Base-by-base conservation (phyloP, 2,329 filamentous ascomycete genomes). In the Fusarium piperis region DNA sequence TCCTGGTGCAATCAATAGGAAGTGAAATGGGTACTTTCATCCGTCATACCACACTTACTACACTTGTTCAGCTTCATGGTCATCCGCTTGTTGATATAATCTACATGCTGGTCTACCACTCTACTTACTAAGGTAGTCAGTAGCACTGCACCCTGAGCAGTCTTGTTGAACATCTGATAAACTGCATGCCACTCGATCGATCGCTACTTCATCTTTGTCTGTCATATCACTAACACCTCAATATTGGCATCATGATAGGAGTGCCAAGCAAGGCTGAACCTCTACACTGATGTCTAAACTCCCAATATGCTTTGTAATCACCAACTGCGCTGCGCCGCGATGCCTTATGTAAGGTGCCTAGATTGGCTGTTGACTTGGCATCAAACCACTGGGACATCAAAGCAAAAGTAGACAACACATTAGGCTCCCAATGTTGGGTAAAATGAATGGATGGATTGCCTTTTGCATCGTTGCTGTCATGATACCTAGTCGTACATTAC, bases 301-400 rank as follows among this genome's bases (percentile, higher is more conserved):
- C 26, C 16, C 20, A 32, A 28, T 16, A 6, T 44, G 51, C 57
- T 70, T 67, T 64, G 59, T 64, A 39, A 67, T 72, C 64, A 28
- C 52, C 15, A 12, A 16, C 26, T 26, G 36, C 16, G 26, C 44
- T 16, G 26, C 44, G 16, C 12, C 13, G 20, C 20, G 39, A 44
- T 26, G 23, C 41, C 41, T 28, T 46, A 46, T 26, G 23, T 46
- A 46, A 46, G 41, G 23, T 10, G 9, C 38, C 28, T 15, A 33
- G 55, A 41, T 18, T 46, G 11, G 39, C 39, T 23, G 39, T 44
- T 52, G 39, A 65, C 44, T 35, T 69, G 62, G 51, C 51, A 53
- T 52, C 67, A 58, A 70, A 32, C 41, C 13, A 38, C 38, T 36
- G 33, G 52, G 23, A 56, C 16, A 35, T 32, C 20, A 35, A 59